Base-by-base conservation (phyloP, 2,329 filamentous ascomycete genomes). In the Pyrenochaeta sp. region DNA sequence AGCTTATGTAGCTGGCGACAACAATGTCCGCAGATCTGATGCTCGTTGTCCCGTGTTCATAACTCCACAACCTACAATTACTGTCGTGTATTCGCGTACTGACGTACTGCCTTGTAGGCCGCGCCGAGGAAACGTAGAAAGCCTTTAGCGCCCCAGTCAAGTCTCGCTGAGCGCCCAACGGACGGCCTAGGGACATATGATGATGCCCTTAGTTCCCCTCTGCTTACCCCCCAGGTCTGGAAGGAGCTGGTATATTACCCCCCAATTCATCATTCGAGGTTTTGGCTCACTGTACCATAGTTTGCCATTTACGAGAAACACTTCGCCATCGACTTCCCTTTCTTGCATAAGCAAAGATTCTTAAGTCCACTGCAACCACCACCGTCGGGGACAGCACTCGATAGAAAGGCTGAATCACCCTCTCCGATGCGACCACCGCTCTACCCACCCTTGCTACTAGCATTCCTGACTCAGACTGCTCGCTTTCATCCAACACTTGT, bases 321-420 rank as follows among this genome's bases (percentile, higher is more conserved):
- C 71, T 92, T 89, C 72, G 87, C 88, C 0, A 88, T 89, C 1
- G 90, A 92, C 70, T 82, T 92, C 39, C 87, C 90, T 0, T 92
- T 92, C 68, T 74, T 92, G 7, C 90, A 92, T 70, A 80, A 88
- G 5, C 84, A 86, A 2, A 89, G 85, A 0, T 86, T 91, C 63
- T 76, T 85, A 52, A 78, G 80, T 47, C 56, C 57, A 6, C 58
- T 74, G 3, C 56, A 64, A 45, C 61, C 61, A 19, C 45, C 46
- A 19, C 61, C 56, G 76, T 77, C 62, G 79, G 78, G 76, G 52
- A 74, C 71, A 25, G 56, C 72, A 37, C 34, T 46, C 25, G 57
- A 54, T 24, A 22, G 50, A 22, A 56, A 56, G n/a, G 37, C 46
- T 9, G 58, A 64, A 48, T 62, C 74, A n/a, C 73, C 82, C 32